These are phyloP conservation scores for Ascochyta viciae-villosae DNA, from an alignment of 2,329 filamentous ascomycete species.

Conservation along the genomic window DNA sequence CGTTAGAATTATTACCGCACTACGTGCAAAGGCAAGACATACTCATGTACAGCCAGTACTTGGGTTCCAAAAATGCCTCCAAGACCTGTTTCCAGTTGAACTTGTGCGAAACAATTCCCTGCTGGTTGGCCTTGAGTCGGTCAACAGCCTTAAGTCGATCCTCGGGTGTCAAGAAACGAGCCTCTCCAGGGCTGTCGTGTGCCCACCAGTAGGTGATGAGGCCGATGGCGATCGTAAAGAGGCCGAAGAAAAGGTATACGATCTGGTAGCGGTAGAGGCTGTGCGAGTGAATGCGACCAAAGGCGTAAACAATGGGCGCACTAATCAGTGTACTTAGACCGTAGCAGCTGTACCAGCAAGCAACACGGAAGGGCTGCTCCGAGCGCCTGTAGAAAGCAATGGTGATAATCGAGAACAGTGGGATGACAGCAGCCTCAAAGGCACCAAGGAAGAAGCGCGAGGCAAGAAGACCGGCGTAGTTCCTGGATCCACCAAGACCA, in stretches of 20 bases:
- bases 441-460: constrained; percentile 34
- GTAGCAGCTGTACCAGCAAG: constrained; percentile 72
- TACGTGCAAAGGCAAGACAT: background rate
- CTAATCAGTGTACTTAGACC: constrained; percentile 67
- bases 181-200: constrained; percentile 66
- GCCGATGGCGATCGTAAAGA: constrained; percentile 51
- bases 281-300: constrained; percentile 62
- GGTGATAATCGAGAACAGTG: constrained; percentile 37
- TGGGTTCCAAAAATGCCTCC: constrained; percentile 62
- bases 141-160: constrained; percentile 74
- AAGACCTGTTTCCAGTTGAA: constrained; percentile 71
- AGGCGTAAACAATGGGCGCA: constrained; percentile 67
- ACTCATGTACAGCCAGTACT: constrained; percentile 57
- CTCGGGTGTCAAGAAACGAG: constrained; percentile 65
- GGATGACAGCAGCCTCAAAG: constrained; percentile 37
- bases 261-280: constrained; percentile 69
- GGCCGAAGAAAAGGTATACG: constrained; percentile 53
- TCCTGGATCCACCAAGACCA: constrained; percentile 29
- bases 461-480: constrained; percentile 28
- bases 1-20: background rate
- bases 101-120: constrained; percentile 72
- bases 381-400: constrained; percentile 33
- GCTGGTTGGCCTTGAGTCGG: constrained; percentile 75
- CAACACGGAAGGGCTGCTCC: constrained; percentile 28
- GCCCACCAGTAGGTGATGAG: constrained; percentile 52